A percentile compares a stretch with the other conserved stretches of the same genome.
These are phyloP conservation scores for Taiozyma onychis DNA, from an alignment of 1,139 yeast species.

Conservation along the genomic window DNA sequence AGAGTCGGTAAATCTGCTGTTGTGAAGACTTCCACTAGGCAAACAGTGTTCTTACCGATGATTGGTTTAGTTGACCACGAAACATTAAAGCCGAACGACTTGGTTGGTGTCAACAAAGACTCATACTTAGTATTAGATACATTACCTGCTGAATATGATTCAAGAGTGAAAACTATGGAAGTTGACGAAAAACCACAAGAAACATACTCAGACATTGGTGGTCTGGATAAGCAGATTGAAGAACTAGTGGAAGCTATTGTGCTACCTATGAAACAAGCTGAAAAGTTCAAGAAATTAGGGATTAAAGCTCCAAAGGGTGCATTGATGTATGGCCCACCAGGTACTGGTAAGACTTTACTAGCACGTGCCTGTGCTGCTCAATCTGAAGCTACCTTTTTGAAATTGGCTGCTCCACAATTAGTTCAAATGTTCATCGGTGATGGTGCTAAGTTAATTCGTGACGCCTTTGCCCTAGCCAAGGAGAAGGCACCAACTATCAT, in stretches of 20 bases:
- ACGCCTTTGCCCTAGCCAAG: slow-evolving; percentile 97
- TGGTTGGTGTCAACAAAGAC: slow-evolving; percentile 97
- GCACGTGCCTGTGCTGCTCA: slow-evolving; percentile 99
- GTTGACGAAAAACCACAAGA: slow-evolving; percentile 98
- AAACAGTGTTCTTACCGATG: slow-evolving; percentile 92
- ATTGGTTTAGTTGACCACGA: slow-evolving; percentile 92
- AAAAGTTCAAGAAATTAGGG: slow-evolving; percentile 86
- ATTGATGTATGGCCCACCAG: slow-evolving; percentile 99
- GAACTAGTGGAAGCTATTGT: slow-evolving; percentile 98
- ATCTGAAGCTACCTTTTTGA: slow-evolving; percentile 95
- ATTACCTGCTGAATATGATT: slow-evolving; percentile 94
- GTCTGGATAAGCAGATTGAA: slow-evolving; percentile 95
- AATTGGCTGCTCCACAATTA: slow-evolving; percentile 95
- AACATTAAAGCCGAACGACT: slow-evolving; percentile 86
- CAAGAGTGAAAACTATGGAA: slow-evolving; percentile 98
- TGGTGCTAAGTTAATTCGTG: slow-evolving; percentile 97
- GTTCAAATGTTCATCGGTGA: slow-evolving; percentile 99
- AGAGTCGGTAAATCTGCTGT: slow-evolving; percentile 97
- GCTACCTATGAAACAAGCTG: slow-evolving; percentile 97
- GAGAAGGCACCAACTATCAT: slow-evolving; percentile 98
- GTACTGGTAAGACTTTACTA: slow-evolving; percentile 94
- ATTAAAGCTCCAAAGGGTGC: slow-evolving; percentile 99
- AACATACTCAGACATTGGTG: slow-evolving; percentile 95
- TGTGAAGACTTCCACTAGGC: slow-evolving; percentile 94
- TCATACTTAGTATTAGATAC: slow-evolving; percentile 91